Percentiles rank a stretch among this genome's conserved stretches.
phyloP scores from a whole-genome alignment of 2,329 filamentous ascomycete species.

The Aspergillus phoenicis region DNA sequence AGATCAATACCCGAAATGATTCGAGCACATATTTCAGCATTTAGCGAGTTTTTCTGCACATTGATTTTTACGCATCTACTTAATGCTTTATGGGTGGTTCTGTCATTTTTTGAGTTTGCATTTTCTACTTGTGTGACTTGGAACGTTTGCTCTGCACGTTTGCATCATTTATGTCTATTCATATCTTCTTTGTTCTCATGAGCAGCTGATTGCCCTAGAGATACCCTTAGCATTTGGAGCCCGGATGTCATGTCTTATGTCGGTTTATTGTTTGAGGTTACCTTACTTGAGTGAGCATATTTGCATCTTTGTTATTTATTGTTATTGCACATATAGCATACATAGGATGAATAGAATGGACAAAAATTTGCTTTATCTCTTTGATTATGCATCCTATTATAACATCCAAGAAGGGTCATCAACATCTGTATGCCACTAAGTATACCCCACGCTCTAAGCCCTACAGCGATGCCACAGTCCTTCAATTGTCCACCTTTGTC shows the following conservation, averaged over 20 bases:
- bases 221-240: slow-evolving; percentile 15
- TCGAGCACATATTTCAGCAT: background rate
- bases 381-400: background rate
- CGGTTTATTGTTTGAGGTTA: background rate
- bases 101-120: background rate
- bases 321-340: slow-evolving; percentile 2
- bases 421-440: no score
- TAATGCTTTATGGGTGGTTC: background rate
- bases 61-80: background rate
- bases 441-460: no score
- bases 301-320: background rate
- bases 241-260: background rate
- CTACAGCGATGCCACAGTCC: no score
- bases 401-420: background rate
- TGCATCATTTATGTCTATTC: background rate
- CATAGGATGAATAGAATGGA: slow-evolving; percentile 8
- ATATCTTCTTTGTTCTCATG: slow-evolving; percentile 12
- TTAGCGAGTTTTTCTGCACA: background rate
- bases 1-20: background rate
- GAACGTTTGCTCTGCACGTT: background rate
- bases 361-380: background rate
- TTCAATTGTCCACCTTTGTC: no score
- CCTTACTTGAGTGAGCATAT: background rate
- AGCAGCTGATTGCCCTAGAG: slow-evolving; percentile 14
- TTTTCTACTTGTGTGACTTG: background rate